Base-by-base conservation (phyloP, 1,284 basidiomycete genomes). In the Apiotrichum domesticum region DNA sequence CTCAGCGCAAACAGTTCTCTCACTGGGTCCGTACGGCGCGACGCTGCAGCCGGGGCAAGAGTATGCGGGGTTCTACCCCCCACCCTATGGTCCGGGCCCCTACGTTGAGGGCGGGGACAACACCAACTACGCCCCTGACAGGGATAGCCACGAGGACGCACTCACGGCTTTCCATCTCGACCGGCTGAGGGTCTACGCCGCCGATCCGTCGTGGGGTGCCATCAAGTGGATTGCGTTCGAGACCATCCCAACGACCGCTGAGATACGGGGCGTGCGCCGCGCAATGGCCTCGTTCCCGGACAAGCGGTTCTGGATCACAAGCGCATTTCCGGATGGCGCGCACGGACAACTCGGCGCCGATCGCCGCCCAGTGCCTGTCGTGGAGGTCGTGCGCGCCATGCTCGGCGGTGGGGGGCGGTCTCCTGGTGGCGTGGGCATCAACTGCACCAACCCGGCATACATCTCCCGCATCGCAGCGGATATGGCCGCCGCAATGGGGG, bases 221-320 rank as follows among this genome's bases (percentile, higher is more conserved):
- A 74, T 91, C 53, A 83, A 86, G 55, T 81, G 80, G 59, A 67
- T 91, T 49, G 87, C 86, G 7, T 90, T 91, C 69, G 89, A 91
- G 79, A 91, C 88, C 0, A 77, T 90, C 3, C 87, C 89, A 0
- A 77, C 88, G 0, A 68, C 82, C 11, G 74, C 83, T 32, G 89
- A 92, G 72, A 78, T 86, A 4, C 72, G 68, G 9, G 87, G 85
- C 1, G 84, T 91, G 56, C 77, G 87, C 46, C 73, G 75, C 13
- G 87, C 87, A 0, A 81, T 90, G 73, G 67, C 60, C 7, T 57
- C 60, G 11, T 67, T 84, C 5, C 49, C 73, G 45, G 29, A 29
- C 29, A 63, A 65, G 68, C 81, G 80, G 39, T 90, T 87, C 84
- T 90, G 87, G 87, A 83, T 90, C 55, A 83, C 81, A 50, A 83